These are phyloP conservation scores for Cercospora berteroae DNA, from an alignment of 2,329 filamentous ascomycete species.

Conservation along the genomic window DNA sequence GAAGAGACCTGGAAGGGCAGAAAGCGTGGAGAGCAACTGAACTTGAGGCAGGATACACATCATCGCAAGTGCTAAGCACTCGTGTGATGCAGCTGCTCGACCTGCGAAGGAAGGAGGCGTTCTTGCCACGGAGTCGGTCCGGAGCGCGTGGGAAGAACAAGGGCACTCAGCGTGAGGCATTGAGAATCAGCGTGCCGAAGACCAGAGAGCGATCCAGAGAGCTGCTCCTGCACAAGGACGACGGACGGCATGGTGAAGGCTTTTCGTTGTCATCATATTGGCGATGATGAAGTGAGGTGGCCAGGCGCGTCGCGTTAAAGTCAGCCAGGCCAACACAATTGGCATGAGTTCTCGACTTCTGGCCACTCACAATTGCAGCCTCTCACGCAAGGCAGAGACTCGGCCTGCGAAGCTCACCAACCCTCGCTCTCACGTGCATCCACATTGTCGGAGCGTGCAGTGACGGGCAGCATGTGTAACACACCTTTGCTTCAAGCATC, in stretches of 20 bases:
- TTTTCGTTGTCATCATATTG: no score
- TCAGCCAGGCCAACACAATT: no score
- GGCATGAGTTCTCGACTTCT: neutral
- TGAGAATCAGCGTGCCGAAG: no score
- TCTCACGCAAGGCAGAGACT: neutral
- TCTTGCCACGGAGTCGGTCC: no score
- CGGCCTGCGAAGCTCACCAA: neutral
- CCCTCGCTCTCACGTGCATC: neutral
- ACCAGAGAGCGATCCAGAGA: no score
- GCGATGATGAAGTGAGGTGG: no score
- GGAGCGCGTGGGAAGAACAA: no score
- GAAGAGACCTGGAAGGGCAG: neutral
- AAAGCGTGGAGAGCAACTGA: neutral
- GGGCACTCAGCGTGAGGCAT: no score
- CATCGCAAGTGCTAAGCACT: no score
- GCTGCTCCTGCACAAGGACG: no score
- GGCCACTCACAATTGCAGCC: neutral
- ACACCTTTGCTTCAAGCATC: neutral
- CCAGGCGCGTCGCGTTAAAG: no score
- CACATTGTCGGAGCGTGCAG: neutral
- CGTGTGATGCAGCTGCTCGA: neutral
- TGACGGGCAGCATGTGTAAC: slow-evolving; percentile 1
- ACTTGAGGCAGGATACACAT: neutral
- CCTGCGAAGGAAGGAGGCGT: neutral
- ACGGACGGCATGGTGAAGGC: no score